Percentiles rank a stretch among this genome's conserved stretches.
phyloP scores from a whole-genome alignment of 1,284 basidiomycete species.

The Microbotryum silenes-acaulis region DNA sequence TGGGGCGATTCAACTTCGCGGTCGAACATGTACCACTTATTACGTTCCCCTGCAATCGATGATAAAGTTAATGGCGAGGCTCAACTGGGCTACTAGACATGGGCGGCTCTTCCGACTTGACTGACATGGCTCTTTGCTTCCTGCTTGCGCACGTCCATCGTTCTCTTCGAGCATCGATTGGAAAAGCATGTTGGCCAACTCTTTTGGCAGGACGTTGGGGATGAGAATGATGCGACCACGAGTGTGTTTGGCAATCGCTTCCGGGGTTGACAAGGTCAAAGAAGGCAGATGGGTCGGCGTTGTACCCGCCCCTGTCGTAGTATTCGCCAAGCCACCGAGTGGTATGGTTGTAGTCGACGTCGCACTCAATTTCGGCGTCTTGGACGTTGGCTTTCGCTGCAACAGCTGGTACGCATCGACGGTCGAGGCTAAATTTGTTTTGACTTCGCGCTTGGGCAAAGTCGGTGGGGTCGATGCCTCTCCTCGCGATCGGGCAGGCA shows the following conservation, averaged over 20 bases:
- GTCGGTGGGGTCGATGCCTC: neutral
- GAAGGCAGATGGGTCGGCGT: slow-evolving; percentile 15
- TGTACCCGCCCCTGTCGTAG: neutral
- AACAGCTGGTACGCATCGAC: neutral
- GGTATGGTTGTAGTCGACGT: too few species aligned
- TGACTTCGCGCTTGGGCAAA: slow-evolving; percentile 1
- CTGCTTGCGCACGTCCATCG: neutral
- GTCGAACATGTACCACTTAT: slow-evolving; percentile 78
- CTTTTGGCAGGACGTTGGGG: slow-evolving; percentile 20
- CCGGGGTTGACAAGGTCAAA: slow-evolving; percentile 8
- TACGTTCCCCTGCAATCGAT: slow-evolving; percentile 50
- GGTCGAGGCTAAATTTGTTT: neutral
- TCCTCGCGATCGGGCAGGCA: neutral
- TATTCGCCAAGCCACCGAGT: neutral
- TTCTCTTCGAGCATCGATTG: slow-evolving; percentile 18
- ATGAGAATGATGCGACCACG: slow-evolving; percentile 22
- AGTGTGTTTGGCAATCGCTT: slow-evolving; percentile 21
- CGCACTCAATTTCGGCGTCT: neutral
- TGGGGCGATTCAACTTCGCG: slow-evolving; percentile 73
- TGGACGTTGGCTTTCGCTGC: neutral
- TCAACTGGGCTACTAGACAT: neutral
- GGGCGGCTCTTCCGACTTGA: neutral
- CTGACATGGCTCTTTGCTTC: slow-evolving; percentile 3
- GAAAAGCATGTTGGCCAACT: slow-evolving; percentile 19
- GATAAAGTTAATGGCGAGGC: neutral